Evolutionary conservation across 2,329 filamentous ascomycete genomes (phyloP).

Genomic region (Sodiomyces alkalinus): DNA sequence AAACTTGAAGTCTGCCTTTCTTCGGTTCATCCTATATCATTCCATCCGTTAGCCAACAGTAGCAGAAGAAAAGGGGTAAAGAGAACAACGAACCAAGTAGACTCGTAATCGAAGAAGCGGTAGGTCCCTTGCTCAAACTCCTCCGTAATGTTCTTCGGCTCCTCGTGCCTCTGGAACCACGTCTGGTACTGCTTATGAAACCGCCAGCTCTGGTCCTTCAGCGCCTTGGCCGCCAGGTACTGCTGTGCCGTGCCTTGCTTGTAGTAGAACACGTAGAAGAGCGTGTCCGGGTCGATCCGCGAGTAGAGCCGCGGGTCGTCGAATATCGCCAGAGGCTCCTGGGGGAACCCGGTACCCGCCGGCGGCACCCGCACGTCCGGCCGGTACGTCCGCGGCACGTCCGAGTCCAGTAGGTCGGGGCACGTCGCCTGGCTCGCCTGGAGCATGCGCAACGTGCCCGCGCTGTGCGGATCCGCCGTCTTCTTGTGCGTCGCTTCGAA

Average conservation of each 20-base stretch:
- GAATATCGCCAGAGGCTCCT: slow-evolving; percentile 81
- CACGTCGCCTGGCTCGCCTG: slow-evolving; percentile 56
- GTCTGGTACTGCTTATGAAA: slow-evolving; percentile 99
- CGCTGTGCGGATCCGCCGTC: slow-evolving; percentile 43
- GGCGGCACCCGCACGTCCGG: slow-evolving; percentile 65
- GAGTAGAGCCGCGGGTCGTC: slow-evolving; percentile 80
- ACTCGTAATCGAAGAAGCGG: slow-evolving; percentile 98
- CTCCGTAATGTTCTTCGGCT: slow-evolving; percentile 96
- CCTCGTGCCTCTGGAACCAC: slow-evolving; percentile 97
- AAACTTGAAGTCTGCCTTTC: slow-evolving; percentile 97
- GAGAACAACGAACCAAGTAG: slow-evolving; percentile 66
- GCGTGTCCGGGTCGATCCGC: slow-evolving; percentile 83
- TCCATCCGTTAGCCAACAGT: slow-evolving; percentile 6
- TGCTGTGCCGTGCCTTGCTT: slow-evolving; percentile 93
- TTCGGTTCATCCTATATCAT: slow-evolving; percentile 76
- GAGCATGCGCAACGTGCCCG: slow-evolving; percentile 59
- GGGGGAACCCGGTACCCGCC: slow-evolving; percentile 72
- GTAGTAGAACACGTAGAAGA: slow-evolving; percentile 99
- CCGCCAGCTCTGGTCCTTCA: slow-evolving; percentile 96
- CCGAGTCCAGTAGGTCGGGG: slow-evolving; percentile 64
- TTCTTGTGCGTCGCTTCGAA: slow-evolving; percentile 73
- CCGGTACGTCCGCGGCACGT: slow-evolving; percentile 70
- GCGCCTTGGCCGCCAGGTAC: slow-evolving; percentile 85
- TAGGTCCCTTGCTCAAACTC: slow-evolving; percentile 98
- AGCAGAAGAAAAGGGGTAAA: slow-evolving; percentile 1